phyloP scores from a whole-genome alignment of 2,329 filamentous ascomycete genomes.

The Esteya vermicola region DNA sequence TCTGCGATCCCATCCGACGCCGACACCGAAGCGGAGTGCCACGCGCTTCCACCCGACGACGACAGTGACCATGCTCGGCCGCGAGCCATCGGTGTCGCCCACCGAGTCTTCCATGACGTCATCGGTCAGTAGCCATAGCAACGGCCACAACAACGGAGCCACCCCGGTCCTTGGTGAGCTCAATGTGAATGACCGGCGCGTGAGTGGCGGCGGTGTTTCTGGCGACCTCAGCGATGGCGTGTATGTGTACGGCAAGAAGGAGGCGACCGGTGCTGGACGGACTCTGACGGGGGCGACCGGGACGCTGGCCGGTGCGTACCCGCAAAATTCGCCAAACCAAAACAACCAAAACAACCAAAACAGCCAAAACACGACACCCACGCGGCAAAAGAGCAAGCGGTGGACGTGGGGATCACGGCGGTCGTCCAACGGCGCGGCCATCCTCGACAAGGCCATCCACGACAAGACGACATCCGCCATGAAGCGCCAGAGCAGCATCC shows the following conservation, averaged over 20 bases:
- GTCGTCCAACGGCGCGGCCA: too few relatives aligned
- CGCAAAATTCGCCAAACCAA: neutral
- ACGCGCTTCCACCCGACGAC: neutral
- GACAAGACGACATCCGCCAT: conserved; percentile 1
- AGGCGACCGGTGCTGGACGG: neutral
- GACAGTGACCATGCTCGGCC: conserved; percentile 7
- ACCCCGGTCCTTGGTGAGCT: conserved; percentile 25
- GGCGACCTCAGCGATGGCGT: conserved; percentile 18
- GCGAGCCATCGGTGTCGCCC: conserved; percentile 3
- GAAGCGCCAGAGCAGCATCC: conserved; percentile 28
- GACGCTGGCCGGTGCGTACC: too few relatives aligned
- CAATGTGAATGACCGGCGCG: conserved; percentile 27
- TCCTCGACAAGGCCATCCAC: neutral
- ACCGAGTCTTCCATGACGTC: conserved; percentile 8
- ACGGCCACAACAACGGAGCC: conserved; percentile 9
- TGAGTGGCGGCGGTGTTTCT: conserved; percentile 24
- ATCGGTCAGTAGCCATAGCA: conserved; percentile 4
- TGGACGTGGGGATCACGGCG: conserved; percentile 10
- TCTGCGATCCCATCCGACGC: conserved; percentile 34
- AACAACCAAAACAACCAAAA: neutral
- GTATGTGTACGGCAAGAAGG: neutral
- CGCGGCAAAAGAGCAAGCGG: conserved; percentile 3
- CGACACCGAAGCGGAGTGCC: conserved; percentile 1
- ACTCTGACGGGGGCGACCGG: neutral
- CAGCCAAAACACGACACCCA: neutral